These are phyloP conservation scores for Chaetomium fimeti DNA, from an alignment of 495 filamentous ascomycete species.

Conservation along the genomic window DNA sequence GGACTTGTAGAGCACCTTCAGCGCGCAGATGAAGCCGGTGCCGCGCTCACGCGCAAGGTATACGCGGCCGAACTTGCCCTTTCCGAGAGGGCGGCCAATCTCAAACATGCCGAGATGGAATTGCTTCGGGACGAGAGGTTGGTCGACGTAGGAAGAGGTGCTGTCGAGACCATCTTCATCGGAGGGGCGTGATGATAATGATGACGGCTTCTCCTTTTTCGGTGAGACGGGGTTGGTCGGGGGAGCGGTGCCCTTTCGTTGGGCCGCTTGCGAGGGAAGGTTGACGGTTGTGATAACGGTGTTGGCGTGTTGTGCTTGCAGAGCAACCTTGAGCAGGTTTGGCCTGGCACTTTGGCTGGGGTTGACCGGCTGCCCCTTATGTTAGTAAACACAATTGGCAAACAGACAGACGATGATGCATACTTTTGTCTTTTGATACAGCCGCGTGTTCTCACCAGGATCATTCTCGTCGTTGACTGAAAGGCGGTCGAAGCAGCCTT, in stretches of 20 bases:
- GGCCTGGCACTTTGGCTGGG: slow-evolving; percentile 60
- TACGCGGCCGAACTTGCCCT: slow-evolving; percentile 96
- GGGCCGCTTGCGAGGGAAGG: slow-evolving; percentile 64
- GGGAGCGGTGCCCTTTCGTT: slow-evolving; percentile 40
- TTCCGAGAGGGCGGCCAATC: slow-evolving; percentile 91
- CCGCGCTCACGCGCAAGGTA: slow-evolving; percentile 90
- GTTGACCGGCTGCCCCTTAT: slow-evolving; percentile 46
- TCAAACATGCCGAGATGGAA: slow-evolving; percentile 99
- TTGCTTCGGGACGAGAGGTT: slow-evolving; percentile 61
- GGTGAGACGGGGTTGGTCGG: slow-evolving; percentile 26
- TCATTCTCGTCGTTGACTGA: slow-evolving; percentile 82
- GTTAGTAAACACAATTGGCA: slow-evolving; percentile 31
- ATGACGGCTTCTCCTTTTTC: slow-evolving; percentile 25
- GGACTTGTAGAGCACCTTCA: slow-evolving; percentile 94
- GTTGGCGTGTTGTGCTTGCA: slow-evolving; percentile 63
- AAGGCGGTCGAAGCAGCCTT: slow-evolving; percentile 78
- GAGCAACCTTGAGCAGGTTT: slow-evolving; percentile 76
- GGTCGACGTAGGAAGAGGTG: slow-evolving; percentile 54
- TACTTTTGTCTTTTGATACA: slow-evolving; percentile 71
- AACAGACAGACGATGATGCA: not conserved
- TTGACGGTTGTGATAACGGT: slow-evolving; percentile 59
- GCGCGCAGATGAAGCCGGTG: slow-evolving; percentile 88
- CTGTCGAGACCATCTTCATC: slow-evolving; percentile 55
- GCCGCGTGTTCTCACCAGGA: slow-evolving; percentile 44
- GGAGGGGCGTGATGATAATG: slow-evolving; percentile 36